phyloP scores from a whole-genome alignment of 345 rosid genomes.

The Eucalyptus erythrocorys region DNA sequence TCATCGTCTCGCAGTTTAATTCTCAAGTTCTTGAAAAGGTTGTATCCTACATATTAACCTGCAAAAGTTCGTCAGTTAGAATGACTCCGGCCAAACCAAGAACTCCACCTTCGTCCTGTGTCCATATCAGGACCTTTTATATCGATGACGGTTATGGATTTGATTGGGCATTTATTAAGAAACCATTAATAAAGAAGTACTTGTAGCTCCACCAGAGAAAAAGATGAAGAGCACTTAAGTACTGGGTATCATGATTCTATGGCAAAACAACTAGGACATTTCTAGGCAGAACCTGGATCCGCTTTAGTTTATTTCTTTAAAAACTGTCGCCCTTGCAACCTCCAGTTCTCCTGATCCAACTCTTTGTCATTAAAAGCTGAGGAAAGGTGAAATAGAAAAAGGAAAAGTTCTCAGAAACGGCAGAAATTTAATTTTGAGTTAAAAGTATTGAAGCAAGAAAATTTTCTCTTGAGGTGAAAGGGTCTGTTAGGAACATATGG shows the following conservation, averaged over 20 bases:
- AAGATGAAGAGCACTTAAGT: no score
- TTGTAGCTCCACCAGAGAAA: background rate
- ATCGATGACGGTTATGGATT: background rate
- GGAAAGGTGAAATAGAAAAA: background rate
- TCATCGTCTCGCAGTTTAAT: background rate
- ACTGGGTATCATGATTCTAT: background rate
- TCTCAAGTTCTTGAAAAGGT: background rate
- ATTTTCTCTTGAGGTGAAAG: background rate
- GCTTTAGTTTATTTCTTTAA: background rate
- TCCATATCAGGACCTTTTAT: background rate
- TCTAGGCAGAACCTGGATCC: background rate
- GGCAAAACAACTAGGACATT: background rate
- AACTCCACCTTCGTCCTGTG: background rate
- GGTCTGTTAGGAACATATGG: background rate
- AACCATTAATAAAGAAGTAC: background rate
- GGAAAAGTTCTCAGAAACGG: background rate
- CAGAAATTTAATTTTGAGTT: background rate
- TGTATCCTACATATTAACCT: background rate
- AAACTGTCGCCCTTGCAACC: background rate
- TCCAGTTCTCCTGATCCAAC: background rate
- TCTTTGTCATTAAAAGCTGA: background rate
- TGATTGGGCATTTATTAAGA: background rate
- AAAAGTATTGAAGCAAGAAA: background rate
- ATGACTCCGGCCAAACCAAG: background rate
- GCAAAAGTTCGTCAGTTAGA: background rate